These are phyloP conservation scores for Cymodocea nodosa DNA, from an alignment of 116 monocot genomes.

Conservation along the genomic window DNA sequence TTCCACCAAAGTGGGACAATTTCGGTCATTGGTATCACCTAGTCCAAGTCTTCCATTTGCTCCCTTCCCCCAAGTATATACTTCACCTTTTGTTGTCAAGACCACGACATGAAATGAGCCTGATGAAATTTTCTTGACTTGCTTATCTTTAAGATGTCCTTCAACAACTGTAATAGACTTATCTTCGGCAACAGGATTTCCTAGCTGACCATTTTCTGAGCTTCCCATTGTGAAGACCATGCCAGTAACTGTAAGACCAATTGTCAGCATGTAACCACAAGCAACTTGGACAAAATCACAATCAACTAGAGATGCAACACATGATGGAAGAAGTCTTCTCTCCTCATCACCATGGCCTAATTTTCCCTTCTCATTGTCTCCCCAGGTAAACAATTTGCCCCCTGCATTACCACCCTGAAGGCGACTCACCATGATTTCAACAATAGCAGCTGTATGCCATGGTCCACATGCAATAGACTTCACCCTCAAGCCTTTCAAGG, in stretches of 20 bases:
- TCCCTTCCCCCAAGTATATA: slow-evolving; percentile 96
- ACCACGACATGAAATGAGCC: slow-evolving; percentile 60
- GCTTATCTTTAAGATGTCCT: slow-evolving; percentile 58
- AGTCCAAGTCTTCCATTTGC: slow-evolving; percentile 69
- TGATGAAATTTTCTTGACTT: slow-evolving; percentile 61
- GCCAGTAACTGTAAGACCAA: slow-evolving; percentile 53
- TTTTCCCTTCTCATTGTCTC: slow-evolving; percentile 73
- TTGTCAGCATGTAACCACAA: slow-evolving; percentile 63
- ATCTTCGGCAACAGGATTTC: slow-evolving; percentile 49
- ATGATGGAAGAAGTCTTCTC: slow-evolving; percentile 56
- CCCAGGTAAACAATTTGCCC: slow-evolving; percentile 92
- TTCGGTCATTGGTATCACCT: slow-evolving; percentile 63
- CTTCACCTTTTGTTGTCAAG: slow-evolving; percentile 56
- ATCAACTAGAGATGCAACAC: slow-evolving; percentile 64
- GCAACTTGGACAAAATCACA: slow-evolving; percentile 72
- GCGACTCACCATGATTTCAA: slow-evolving; percentile 35
- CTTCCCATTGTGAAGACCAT: slow-evolving; percentile 75
- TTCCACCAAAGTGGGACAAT: slow-evolving; percentile 52
- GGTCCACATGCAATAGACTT: slow-evolving; percentile 87
- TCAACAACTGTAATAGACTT: slow-evolving; percentile 34
- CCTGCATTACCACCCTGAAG: slow-evolving; percentile 28
- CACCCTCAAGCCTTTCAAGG: slow-evolving; percentile 64
- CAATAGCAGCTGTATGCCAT: slow-evolving; percentile 84
- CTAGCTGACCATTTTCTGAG: slow-evolving; percentile 56
- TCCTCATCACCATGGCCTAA: slow-evolving; percentile 57